Percentiles rank a stretch among this genome's conserved stretches.
phyloP scores from a whole-genome alignment of 208 protist genomes.

The Trypanosoma melophagium region DNA sequence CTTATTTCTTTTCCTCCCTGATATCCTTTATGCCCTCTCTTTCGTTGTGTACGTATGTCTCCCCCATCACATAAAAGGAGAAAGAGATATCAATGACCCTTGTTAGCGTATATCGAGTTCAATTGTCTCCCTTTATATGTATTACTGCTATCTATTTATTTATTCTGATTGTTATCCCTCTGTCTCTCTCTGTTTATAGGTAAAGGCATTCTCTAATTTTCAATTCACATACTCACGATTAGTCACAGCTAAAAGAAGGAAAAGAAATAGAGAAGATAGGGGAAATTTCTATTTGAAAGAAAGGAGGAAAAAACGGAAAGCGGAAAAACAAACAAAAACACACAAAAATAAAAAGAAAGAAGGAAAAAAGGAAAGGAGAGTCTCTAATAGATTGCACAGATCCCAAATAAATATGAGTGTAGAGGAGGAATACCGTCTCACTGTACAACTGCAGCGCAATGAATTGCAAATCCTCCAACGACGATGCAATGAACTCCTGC shows the following conservation, averaged over 20 bases:
- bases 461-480: slow-evolving; percentile 69
- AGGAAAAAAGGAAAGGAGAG: slow-evolving; percentile 6
- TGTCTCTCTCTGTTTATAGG: neutral
- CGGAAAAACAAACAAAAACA: no score
- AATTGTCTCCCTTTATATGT: no score
- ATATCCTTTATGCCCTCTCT: no score
- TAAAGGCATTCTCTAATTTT: slow-evolving; percentile 1
- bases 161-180: slow-evolving; percentile 13
- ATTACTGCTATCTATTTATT: neutral
- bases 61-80: no score
- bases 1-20: no score
- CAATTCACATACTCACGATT: no score
- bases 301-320: slow-evolving; percentile 13
- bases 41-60: no score
- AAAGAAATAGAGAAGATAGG: no score
- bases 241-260: no score
- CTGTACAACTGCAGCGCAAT: slow-evolving; percentile 58
- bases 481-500: slow-evolving; percentile 62
- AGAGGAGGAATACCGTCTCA: slow-evolving; percentile 64
- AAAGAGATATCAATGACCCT: no score
- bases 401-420: slow-evolving; percentile 41
- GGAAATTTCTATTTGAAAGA: neutral
- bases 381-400: no score
- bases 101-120: no score
- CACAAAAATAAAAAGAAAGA: slow-evolving; percentile 22